Base-by-base conservation (phyloP, 441 rosid species). In the Flueggea neowawraea region DNA sequence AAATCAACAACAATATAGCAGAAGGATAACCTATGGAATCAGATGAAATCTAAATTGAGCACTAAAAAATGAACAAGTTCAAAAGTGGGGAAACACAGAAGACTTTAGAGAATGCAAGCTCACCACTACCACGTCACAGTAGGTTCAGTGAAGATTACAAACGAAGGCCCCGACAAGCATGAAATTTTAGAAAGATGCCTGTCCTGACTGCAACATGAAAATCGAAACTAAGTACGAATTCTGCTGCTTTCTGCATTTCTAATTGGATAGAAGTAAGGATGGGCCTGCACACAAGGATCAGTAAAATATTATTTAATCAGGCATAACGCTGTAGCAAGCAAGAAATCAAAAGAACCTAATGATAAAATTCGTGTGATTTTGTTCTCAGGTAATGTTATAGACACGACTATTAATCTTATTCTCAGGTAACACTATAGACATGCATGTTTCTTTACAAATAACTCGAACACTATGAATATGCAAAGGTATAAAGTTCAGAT, bases 161-260 rank as follows among this genome's bases (percentile, higher is more conserved):
- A 41, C 39, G 52, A 62, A 65, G 69, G 58, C 49, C 59, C 43
- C n/a, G 41, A 65, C 53, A 43, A 43, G 12, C 0, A 43, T 47
- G n/a, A 33, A 64, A 51, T 59, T 52, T 16, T 53, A 57, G 31
- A 52, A 51, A 57, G 51, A 61, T 51, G 65, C 66, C 51, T 7
- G 31, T 58, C 56, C 61, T 45, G 53, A 58, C 62, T 63, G 75
- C 72, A 17, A 55, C 67, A 64, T 16, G 31, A 17, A 57, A 62
- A 63, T 62, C 12, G 50, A 66, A 66, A 61, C 63, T 86, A 86
- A 13, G 84, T 45, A 0, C 88, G 91, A 61, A 58, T 74, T 75
- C 86, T 80, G 80, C 88, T 81, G 85, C 96, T 91, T 79, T 94
- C 99, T 0, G 92, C 96, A 71, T 86, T 89, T 74, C 94, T 84